phyloP scores from a whole-genome alignment of 495 filamentous ascomycete genomes.

The Mytilinidion resinicola region DNA sequence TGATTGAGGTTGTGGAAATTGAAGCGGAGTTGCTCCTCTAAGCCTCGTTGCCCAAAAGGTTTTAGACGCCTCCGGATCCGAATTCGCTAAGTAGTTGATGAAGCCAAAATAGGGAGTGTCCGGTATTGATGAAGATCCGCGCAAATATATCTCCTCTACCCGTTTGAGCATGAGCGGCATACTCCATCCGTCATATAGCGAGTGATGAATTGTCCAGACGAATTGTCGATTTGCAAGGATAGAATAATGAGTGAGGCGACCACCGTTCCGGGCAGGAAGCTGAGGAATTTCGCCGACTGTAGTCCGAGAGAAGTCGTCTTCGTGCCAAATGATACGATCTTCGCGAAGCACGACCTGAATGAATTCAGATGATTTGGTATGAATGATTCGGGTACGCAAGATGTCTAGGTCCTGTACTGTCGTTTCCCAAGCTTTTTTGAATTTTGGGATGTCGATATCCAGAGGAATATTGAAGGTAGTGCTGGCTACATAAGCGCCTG shows the following conservation, averaged over 20 bases:
- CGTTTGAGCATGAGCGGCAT: constrained; percentile 2
- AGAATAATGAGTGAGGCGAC: constrained; percentile 14
- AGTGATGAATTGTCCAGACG: constrained; percentile 54
- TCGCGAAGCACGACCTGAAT: constrained; percentile 25
- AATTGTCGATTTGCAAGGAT: constrained; percentile 9
- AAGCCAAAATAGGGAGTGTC: neutral
- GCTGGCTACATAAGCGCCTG: constrained; percentile 40
- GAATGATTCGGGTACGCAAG: constrained; percentile 41
- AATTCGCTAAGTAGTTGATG: neutral
- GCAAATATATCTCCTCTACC: neutral
- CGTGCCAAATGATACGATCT: constrained; percentile 21
- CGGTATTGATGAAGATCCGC: too few species aligned
- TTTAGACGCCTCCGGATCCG: neutral
- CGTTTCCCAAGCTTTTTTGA: constrained; percentile 45
- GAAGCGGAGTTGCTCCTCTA: neutral
- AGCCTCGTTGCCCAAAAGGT: neutral
- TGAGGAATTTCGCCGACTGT: too few species aligned
- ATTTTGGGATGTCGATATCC: constrained; percentile 37
- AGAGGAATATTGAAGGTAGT: constrained; percentile 41
- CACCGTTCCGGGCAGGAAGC: too few species aligned
- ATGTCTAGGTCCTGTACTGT: constrained; percentile 32
- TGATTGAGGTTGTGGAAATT: neutral
- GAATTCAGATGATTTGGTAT: constrained; percentile 18
- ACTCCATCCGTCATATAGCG: constrained; percentile 60
- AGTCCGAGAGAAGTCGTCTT: too few species aligned